phyloP scores from a whole-genome alignment of 2,329 filamentous ascomycete genomes.

The Sclerotinia glacialis region DNA sequence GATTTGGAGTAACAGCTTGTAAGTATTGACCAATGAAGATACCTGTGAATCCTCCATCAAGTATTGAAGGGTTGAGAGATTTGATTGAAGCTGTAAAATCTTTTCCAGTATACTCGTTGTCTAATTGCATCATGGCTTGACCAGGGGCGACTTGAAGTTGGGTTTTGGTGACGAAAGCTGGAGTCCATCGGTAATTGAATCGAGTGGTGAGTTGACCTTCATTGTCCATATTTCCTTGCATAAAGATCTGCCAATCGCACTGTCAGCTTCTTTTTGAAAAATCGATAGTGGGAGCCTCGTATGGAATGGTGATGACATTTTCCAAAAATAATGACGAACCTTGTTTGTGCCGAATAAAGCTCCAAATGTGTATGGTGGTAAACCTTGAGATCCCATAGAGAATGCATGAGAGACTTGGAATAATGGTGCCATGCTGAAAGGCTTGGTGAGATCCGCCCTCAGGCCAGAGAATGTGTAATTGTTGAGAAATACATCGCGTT shows the following conservation, averaged over 20 bases:
- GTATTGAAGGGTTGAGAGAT: slow-evolving; percentile 88
- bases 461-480: slow-evolving; percentile 97
- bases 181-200: slow-evolving; percentile 89
- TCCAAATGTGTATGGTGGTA: slow-evolving; percentile 93
- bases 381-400: slow-evolving; percentile 81
- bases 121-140: slow-evolving; percentile 83
- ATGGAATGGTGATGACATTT: not conserved
- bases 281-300: not conserved
- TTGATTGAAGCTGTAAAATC: slow-evolving; percentile 95
- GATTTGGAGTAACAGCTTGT: slow-evolving; percentile 82
- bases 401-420: slow-evolving; percentile 99
- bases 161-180: slow-evolving; percentile 78
- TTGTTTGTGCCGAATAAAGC: slow-evolving; percentile 90
- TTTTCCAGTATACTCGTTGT: slow-evolving; percentile 89
- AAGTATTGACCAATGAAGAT: slow-evolving; percentile 96
- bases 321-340: slow-evolving; percentile 51
- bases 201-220: slow-evolving; percentile 82
- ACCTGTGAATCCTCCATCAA: slow-evolving; percentile 90
- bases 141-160: slow-evolving; percentile 80
- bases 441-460: slow-evolving; percentile 93
- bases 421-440: slow-evolving; percentile 86
- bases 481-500: slow-evolving; percentile 92
- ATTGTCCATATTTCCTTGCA: slow-evolving; percentile 94
- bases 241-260: slow-evolving; percentile 67
- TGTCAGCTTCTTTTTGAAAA: slow-evolving; percentile 27